Evolutionary conservation across 2,329 filamentous ascomycete genomes (phyloP).

Genomic region (Rutstroemia sydowiana): DNA sequence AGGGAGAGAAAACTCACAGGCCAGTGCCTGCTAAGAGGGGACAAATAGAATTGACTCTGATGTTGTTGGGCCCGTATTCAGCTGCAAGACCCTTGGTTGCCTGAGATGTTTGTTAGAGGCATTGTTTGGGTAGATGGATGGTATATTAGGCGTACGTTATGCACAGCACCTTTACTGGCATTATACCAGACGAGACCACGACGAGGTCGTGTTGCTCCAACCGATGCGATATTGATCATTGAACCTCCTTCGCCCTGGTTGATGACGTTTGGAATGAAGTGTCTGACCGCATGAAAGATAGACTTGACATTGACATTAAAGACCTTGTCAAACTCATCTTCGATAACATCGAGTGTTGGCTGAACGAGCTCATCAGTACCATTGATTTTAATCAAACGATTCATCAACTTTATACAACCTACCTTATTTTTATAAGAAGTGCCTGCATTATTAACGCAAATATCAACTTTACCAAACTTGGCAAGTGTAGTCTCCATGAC

Average conservation of each 20-base stretch:
- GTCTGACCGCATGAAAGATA: slow-evolving; percentile 50
- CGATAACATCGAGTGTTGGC: slow-evolving; percentile 55
- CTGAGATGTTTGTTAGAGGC: slow-evolving; percentile 25
- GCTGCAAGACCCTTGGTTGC: slow-evolving; percentile 62
- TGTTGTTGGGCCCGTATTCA: slow-evolving; percentile 65
- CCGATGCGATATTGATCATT: slow-evolving; percentile 61
- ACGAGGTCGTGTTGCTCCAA: slow-evolving; percentile 53
- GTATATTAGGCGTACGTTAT: slow-evolving; percentile 39
- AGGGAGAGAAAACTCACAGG: slow-evolving; percentile 33
- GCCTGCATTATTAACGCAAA: slow-evolving; percentile 56
- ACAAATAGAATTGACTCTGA: slow-evolving; percentile 66
- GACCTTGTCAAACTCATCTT: slow-evolving; percentile 58
- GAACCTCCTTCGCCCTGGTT: slow-evolving; percentile 47
- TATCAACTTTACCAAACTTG: slow-evolving; percentile 45
- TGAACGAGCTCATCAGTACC: slow-evolving; percentile 12
- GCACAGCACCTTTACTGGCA: slow-evolving; percentile 36
- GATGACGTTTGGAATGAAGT: slow-evolving; percentile 54
- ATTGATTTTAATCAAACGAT: background rate
- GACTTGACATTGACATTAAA: slow-evolving; percentile 65
- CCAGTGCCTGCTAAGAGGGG: slow-evolving; percentile 61
- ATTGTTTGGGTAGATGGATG: background rate
- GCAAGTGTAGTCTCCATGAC: slow-evolving; percentile 39
- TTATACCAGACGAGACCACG: slow-evolving; percentile 54
- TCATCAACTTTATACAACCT: background rate
- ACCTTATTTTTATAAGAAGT: slow-evolving; percentile 50